Conservation (phyloP, 768 basidiomycete species). For the Mycena polygramma region DNA sequence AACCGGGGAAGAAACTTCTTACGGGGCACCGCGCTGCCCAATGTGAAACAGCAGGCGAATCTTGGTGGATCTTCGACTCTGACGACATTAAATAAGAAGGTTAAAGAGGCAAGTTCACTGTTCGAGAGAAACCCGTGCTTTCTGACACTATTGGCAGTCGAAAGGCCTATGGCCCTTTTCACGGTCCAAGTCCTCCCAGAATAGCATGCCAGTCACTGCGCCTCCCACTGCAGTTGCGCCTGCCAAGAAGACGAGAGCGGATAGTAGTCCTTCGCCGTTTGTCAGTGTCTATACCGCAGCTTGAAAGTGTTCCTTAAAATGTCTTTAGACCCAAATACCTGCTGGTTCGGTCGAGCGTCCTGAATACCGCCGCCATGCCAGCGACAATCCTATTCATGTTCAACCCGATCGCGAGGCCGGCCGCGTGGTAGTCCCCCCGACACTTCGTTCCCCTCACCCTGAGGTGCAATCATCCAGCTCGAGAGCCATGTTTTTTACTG, state of each 20-base stretch:
- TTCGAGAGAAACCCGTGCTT: background rate
- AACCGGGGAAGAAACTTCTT: constrained; percentile 21
- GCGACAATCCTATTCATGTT: constrained; percentile 23
- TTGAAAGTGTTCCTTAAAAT: background rate
- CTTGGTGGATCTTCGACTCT: constrained; percentile 1
- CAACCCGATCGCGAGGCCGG: constrained; percentile 2
- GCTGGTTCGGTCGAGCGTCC: constrained; percentile 6
- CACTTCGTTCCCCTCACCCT: constrained; percentile 7
- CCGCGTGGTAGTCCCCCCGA: constrained; percentile 8
- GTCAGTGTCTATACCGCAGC: constrained; percentile 10
- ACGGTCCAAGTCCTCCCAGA: constrained; percentile 33
- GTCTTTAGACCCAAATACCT: constrained; percentile 17
- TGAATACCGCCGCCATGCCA: constrained; percentile 34
- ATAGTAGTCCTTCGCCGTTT: constrained; percentile 31
- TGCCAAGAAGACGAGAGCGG: constrained; percentile 26
- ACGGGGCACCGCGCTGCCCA: constrained; percentile 4
- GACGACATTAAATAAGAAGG: constrained; percentile 23
- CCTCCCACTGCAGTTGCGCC: background rate
- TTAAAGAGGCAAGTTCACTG: constrained; percentile 28
- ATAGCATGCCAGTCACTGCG: background rate
- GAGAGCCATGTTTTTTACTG: constrained; percentile 27
- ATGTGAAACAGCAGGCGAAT: constrained; percentile 1
- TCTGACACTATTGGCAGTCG: constrained; percentile 13
- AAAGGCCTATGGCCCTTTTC: constrained; percentile 38
- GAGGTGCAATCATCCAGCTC: constrained; percentile 20